phyloP scores from a whole-genome alignment of 208 protist genomes.

The Naegleria gruberi region DNA sequence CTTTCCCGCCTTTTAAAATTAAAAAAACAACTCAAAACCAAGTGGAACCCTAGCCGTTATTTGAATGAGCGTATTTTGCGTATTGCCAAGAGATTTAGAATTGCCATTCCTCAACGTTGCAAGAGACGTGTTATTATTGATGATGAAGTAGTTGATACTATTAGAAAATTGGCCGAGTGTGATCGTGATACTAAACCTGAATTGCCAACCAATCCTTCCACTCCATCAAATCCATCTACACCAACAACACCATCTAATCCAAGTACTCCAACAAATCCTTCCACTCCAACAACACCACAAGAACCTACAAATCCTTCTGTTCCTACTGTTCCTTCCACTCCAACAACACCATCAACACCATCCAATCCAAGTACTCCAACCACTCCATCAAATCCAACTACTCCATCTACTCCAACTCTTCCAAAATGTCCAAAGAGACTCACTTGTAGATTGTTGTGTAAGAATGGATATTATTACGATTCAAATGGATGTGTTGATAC shows the following conservation, averaged over 20 bases:
- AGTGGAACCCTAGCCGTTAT: background rate
- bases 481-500: background rate
- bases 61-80: background rate
- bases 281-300: background rate
- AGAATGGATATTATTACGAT: background rate
- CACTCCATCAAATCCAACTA: background rate
- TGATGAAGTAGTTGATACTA: background rate
- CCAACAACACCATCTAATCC: background rate
- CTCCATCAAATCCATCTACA: background rate
- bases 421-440: background rate
- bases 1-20: background rate
- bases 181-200: too few relatives aligned
- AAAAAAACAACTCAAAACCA: background rate
- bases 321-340: background rate
- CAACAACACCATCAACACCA: background rate
- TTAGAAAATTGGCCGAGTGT: background rate
- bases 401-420: background rate
- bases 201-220: background rate
- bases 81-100: background rate
- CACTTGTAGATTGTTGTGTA: background rate
- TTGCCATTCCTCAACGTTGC: background rate
- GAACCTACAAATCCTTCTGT: background rate
- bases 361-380: background rate
- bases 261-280: background rate
- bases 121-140: background rate